These are phyloP conservation scores for Rachicladosporium sp. DNA, from an alignment of 2,329 filamentous ascomycete genomes.

Conservation along the genomic window DNA sequence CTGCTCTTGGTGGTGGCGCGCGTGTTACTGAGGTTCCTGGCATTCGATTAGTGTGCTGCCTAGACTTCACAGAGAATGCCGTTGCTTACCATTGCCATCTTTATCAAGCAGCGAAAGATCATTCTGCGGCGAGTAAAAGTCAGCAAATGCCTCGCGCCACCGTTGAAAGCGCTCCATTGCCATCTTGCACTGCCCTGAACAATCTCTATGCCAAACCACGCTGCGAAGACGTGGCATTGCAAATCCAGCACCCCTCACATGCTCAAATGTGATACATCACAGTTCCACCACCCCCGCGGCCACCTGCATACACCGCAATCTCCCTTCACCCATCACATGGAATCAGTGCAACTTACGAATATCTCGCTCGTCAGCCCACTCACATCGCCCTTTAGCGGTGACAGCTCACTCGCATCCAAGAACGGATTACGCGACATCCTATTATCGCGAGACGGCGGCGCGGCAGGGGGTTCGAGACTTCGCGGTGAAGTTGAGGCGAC, in stretches of 20 bases:
- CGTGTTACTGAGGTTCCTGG: slow-evolving; percentile 9
- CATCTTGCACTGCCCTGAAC: too few species aligned
- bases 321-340: too few species aligned
- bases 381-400: slow-evolving; percentile 10
- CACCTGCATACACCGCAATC: too few species aligned
- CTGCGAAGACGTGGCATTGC: too few species aligned
- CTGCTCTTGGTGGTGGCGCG: slow-evolving; percentile 34
- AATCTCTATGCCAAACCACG: too few species aligned
- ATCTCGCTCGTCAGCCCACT: slow-evolving; percentile 53
- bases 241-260: too few species aligned
- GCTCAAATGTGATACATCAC: too few species aligned
- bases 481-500: slow-evolving; percentile 22
- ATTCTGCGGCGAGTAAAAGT: slow-evolving; percentile 41
- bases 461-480: slow-evolving; percentile 13
- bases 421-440: slow-evolving; percentile 63
- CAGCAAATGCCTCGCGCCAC: slow-evolving; percentile 29
- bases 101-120: slow-evolving; percentile 56
- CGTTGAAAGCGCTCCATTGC: slow-evolving; percentile 26
- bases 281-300: too few species aligned
- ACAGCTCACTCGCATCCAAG: slow-evolving; percentile 35
- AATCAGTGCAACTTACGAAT: slow-evolving; percentile 50
- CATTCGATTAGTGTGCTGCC: too few species aligned
- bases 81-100: slow-evolving; percentile 26
- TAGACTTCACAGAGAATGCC: too few species aligned
- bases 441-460: slow-evolving; percentile 2